phyloP scores from a whole-genome alignment of 352 stramenopile species.

The Phytophthora colocasiae region DNA sequence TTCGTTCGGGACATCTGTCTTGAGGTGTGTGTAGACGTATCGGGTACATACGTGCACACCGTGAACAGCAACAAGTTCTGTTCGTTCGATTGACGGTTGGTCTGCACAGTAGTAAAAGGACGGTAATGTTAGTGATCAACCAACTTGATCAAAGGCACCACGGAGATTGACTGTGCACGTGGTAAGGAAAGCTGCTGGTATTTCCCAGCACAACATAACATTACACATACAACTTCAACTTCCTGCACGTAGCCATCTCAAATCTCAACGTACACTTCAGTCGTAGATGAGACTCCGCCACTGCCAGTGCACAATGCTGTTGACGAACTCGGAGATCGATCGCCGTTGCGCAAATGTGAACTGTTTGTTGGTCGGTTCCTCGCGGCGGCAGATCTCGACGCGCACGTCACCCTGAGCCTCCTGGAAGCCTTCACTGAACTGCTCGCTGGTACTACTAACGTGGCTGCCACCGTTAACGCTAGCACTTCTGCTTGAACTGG shows the following conservation, averaged over 20 bases:
- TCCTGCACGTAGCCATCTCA: constrained; percentile 28
- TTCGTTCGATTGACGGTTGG: constrained; percentile 5
- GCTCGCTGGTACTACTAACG: constrained; percentile 21
- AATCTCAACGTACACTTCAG: constrained; percentile 43
- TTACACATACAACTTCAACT: constrained; percentile 39
- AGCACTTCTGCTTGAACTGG: constrained; percentile 27
- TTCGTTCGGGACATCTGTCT: constrained; percentile 34
- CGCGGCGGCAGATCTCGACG: constrained; percentile 87
- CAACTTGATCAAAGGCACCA: neutral
- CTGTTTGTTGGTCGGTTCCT: constrained; percentile 78
- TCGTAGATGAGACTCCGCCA: constrained; percentile 89
- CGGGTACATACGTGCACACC: neutral
- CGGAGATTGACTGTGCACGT: neutral
- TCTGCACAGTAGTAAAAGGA: too few species aligned
- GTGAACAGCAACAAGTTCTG: constrained; percentile 21
- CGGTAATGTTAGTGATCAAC: too few species aligned
- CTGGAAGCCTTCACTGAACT: constrained; percentile 46
- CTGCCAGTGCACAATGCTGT: constrained; percentile 90
- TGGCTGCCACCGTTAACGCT: constrained; percentile 26
- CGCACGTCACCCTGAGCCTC: constrained; percentile 35
- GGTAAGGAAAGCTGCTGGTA: constrained; percentile 4
- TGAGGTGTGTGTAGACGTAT: constrained; percentile 27
- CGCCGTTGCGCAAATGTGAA: constrained; percentile 86
- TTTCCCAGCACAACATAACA: constrained; percentile 2
- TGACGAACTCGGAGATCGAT: constrained; percentile 88